These are phyloP conservation scores for Chlorella sorokiniana DNA, from an alignment of 139 green algal genomes.

Conservation along the genomic window DNA sequence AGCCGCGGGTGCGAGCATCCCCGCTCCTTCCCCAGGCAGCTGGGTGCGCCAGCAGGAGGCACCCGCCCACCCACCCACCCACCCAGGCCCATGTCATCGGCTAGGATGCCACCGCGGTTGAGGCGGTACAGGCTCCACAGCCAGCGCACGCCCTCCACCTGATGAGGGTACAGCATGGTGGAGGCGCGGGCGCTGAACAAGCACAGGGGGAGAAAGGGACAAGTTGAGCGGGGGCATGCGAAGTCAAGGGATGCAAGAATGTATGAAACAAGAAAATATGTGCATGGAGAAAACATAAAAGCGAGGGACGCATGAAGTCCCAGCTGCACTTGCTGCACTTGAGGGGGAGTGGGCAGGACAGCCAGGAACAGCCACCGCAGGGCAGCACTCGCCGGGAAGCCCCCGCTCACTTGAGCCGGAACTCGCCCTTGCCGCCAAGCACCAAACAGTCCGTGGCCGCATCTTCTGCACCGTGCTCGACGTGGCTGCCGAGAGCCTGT, in stretches of 20 bases:
- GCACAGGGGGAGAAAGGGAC: not conserved
- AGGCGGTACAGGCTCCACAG: constrained; percentile 63
- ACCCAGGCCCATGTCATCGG: constrained; percentile 70
- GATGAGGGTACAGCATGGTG: constrained; percentile 71
- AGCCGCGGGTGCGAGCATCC: too few species aligned
- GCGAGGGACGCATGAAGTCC: not conserved
- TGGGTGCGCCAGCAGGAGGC: not conserved
- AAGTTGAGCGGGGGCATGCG: too few species aligned
- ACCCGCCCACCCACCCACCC: constrained; percentile 6
- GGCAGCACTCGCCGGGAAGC: not conserved
- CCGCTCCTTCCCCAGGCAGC: too few species aligned
- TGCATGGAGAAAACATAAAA: not conserved
- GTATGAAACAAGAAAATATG: not conserved
- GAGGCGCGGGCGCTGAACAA: constrained; percentile 21
- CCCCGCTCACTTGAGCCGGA: constrained; percentile 40
- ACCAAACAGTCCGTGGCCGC: constrained; percentile 14
- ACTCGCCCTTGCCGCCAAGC: constrained; percentile 25
- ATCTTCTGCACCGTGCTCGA: not conserved
- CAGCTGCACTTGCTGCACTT: not conserved
- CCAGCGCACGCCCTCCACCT: constrained; percentile 83
- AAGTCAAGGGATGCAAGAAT: not conserved
- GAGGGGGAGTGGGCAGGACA: not conserved
- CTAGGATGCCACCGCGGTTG: constrained; percentile 78
- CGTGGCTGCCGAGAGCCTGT: not conserved
- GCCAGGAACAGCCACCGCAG: not conserved